These are phyloP conservation scores for Spergularia bocconei DNA, from an alignment of 148 eudicot genomes.

Conservation along the genomic window DNA sequence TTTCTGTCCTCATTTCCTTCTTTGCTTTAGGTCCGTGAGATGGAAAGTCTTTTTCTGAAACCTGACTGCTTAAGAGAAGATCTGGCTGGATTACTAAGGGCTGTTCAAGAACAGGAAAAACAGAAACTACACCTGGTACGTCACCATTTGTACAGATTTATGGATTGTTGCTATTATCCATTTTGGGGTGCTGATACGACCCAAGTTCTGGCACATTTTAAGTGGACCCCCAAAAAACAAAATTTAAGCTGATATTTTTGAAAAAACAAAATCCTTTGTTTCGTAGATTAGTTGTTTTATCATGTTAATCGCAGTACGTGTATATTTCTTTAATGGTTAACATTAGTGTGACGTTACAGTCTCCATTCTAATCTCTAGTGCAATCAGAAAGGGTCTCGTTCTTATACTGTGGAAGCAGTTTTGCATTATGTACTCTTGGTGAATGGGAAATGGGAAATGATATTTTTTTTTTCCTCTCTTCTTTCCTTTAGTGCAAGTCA, in stretches of 20 bases:
- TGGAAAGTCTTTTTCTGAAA: constrained; percentile 71
- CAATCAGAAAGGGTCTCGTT: background rate
- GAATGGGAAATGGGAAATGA: background rate
- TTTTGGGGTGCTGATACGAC: background rate
- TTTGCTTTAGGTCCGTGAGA: constrained; percentile 62
- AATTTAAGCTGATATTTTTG: too few species aligned
- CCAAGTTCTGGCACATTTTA: background rate
- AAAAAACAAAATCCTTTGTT: too few species aligned
- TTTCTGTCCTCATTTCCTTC: constrained; percentile 10
- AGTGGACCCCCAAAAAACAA: background rate
- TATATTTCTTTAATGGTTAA: background rate
- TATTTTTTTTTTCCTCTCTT: background rate
- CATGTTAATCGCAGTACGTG: background rate
- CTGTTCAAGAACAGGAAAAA: constrained; percentile 82
- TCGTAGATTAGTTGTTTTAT: background rate
- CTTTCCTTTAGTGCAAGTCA: background rate
- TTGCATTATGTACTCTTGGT: background rate
- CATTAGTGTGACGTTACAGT: constrained; percentile 2
- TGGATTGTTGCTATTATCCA: background rate
- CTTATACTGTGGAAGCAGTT: background rate
- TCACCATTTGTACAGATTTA: background rate
- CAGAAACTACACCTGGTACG: constrained; percentile 81
- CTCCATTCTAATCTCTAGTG: background rate
- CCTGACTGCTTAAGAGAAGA: constrained; percentile 79
- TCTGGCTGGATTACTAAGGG: constrained; percentile 62